A percentile compares a stretch with the other conserved stretches of the same genome.
Evolutionary conservation across 2,329 filamentous ascomycete species (phyloP).

Genomic region (Fusarium keratoplasticum): DNA sequence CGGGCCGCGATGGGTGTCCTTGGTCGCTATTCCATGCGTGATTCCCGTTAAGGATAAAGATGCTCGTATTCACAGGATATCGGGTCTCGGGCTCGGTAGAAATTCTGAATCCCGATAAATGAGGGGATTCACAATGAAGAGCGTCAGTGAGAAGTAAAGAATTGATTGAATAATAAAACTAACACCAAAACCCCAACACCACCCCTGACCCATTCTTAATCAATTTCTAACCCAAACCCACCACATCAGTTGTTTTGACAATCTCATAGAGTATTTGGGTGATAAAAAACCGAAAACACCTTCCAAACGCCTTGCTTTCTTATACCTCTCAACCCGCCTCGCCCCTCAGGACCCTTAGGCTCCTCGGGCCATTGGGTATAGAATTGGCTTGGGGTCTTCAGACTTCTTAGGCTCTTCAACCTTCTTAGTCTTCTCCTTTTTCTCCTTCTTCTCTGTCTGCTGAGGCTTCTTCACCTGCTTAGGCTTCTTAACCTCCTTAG

Average conservation of each 20-base stretch:
- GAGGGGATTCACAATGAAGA: too few relatives aligned
- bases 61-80: not conserved
- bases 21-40: not conserved
- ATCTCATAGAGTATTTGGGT: not conserved
- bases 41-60: not conserved
- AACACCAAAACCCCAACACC: not conserved
- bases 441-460: not conserved
- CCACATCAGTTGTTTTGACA: not conserved
- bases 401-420: not conserved
- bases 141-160: too few relatives aligned
- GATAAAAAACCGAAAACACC: not conserved
- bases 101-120: not conserved
- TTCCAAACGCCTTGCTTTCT: not conserved
- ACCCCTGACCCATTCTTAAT: not conserved
- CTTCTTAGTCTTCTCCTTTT: not conserved
- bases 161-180: too few relatives aligned
- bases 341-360: not conserved
- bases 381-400: not conserved
- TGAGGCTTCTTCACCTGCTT: not conserved
- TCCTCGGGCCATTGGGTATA: not conserved
- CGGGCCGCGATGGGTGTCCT: not conserved
- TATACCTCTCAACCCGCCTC: not conserved
- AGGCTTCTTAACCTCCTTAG: not conserved
- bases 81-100: not conserved
- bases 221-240: not conserved